Evolutionary conservation across 2,329 filamentous ascomycete species (phyloP), one percentile per base, ranked within the genome.

Genomic region (Rhynchosporium graminicola): DNA sequence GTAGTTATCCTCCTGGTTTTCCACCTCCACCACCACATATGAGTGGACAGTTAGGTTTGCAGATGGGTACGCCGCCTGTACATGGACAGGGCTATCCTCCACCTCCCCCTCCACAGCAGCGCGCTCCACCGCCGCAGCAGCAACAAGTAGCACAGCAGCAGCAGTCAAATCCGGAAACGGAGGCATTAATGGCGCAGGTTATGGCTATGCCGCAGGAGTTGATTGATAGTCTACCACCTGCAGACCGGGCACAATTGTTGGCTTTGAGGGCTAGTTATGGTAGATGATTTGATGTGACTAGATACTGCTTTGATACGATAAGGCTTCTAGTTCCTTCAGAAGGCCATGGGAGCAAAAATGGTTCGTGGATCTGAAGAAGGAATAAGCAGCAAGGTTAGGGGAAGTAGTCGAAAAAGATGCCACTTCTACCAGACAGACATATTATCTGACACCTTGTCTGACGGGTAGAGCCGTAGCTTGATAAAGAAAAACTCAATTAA

Each of bases 181-280:
- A 91, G 54, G 86, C 87, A 48, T 82, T 97, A 59, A 87, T 97
- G 74, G 85, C 89, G 66, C 90, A 92, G 70, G 89, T 97, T 54
- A 81, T 97, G 79, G 85, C 83, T 59, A 86, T 97, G 79, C 85
- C 92, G 2, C 89, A 91, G 71, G 83, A 90, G 63, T 86, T 91
- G 61, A 92, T 98, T 69, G 89, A 94, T 73, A 84, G 86, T 72
- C 79, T 97, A 55, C 87, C 89, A 5, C 89, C 91, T 43, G 83
- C 85, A 26, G 88, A 95, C 72, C 83, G 89, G 59, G 84, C 85
- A 64, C 92, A 97, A 75, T 88, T 98, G 60, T 83, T 97, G 79
- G 81, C 87, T 43, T 79, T 97, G 61, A 83, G 92, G 60, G 87
- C 69, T 6, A 66, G 64, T 26, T 72, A 62, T 66, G 70, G 69